phyloP scores from a whole-genome alignment of 129 eudicot genomes.

The Flaveria trinervia region DNA sequence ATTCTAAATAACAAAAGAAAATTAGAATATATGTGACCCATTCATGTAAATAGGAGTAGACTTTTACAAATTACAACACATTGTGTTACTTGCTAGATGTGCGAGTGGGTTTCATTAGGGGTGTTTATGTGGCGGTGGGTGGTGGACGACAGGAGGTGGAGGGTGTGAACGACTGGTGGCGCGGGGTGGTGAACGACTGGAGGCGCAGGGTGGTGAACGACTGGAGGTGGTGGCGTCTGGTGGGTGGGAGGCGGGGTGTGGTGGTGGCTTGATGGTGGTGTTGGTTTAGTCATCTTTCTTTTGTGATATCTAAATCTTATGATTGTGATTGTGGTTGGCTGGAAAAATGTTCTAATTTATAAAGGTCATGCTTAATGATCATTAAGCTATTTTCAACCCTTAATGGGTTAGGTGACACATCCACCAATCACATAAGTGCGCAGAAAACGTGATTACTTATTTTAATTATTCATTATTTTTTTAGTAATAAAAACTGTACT shows the following conservation, averaged over 20 bases:
- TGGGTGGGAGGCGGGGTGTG: slow-evolving; percentile 21
- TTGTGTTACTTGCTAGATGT: slow-evolving; percentile 25
- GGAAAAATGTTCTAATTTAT: slow-evolving; percentile 3
- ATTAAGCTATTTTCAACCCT: slow-evolving; percentile 17
- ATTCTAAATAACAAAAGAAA: background rate
- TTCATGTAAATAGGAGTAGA: background rate
- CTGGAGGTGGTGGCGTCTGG: slow-evolving; percentile 31
- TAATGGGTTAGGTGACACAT: slow-evolving; percentile 28
- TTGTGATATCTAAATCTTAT: background rate
- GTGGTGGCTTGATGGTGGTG: slow-evolving; percentile 32
- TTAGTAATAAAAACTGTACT: too few species aligned
- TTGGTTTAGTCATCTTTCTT: slow-evolving; percentile 32
- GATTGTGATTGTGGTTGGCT: background rate
- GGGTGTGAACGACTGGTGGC: slow-evolving; percentile 29
- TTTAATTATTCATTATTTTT: too few species aligned
- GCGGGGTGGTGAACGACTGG: slow-evolving; percentile 29
- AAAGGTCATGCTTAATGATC: slow-evolving; percentile 7
- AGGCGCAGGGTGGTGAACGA: slow-evolving; percentile 33
- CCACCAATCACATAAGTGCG: background rate
- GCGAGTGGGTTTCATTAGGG: background rate
- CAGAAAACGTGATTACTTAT: background rate
- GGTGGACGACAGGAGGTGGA: slow-evolving; percentile 34
- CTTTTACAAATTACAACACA: slow-evolving; percentile 11
- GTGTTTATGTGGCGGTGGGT: slow-evolving; percentile 29
- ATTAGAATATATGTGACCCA: slow-evolving; percentile 13